Conservation (phyloP, 768 basidiomycete genomes). For the Pholiota molesta region DNA sequence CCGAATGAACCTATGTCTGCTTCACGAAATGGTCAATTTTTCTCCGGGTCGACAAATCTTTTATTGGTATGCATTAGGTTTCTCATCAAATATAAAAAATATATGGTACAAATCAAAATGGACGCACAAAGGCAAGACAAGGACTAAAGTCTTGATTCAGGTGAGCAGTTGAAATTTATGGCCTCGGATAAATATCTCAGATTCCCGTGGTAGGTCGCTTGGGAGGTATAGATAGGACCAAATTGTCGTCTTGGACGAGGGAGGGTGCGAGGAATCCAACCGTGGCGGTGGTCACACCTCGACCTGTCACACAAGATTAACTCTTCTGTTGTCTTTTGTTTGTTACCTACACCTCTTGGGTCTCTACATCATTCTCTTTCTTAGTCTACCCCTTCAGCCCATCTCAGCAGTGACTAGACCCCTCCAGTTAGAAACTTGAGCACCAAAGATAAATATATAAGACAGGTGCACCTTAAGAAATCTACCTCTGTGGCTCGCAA, state of each 20-base stretch:
- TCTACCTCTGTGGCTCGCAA: not conserved
- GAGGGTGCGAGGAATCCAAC: slow-evolving; percentile 20
- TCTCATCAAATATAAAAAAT: slow-evolving; percentile 35
- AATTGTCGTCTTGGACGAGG: slow-evolving; percentile 22
- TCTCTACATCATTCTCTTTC: too few species aligned
- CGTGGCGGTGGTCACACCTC: slow-evolving; percentile 18
- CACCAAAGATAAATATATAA: not conserved
- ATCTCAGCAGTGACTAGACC: not conserved
- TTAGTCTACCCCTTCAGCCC: not conserved
- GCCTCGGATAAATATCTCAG: not conserved
- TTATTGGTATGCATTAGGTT: slow-evolving; percentile 33
- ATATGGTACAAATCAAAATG: slow-evolving; percentile 19
- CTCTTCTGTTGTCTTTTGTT: slow-evolving; percentile 7
- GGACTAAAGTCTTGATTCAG: not conserved
- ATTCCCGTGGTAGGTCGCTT: not conserved
- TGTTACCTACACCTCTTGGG: too few species aligned
- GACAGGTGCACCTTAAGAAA: slow-evolving; percentile 9
- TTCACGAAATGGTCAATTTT: slow-evolving; percentile 24
- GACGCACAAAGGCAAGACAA: slow-evolving; percentile 6
- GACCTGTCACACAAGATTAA: slow-evolving; percentile 22
- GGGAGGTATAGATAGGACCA: slow-evolving; percentile 4
- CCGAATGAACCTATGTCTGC: slow-evolving; percentile 22
- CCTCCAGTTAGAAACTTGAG: too few species aligned
- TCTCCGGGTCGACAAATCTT: slow-evolving; percentile 33
- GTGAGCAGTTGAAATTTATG: not conserved